A percentile compares a stretch with the other conserved stretches of the same genome.
Evolutionary conservation across 2,329 filamentous ascomycete species (phyloP).

Genomic region (Stagonosporopsis vannaccii): DNA sequence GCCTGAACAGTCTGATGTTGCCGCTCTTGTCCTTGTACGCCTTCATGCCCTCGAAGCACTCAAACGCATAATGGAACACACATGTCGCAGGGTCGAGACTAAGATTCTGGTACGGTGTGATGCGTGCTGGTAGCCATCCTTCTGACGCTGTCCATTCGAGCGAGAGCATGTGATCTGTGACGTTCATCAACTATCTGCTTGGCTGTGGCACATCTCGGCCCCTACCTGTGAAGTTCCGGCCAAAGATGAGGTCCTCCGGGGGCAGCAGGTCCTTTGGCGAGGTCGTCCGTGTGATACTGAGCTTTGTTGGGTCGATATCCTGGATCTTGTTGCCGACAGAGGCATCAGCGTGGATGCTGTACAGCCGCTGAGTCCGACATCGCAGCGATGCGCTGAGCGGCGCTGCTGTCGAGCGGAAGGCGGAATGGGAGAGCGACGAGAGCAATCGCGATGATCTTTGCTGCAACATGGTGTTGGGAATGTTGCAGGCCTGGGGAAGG

Average conservation of each 20-base stretch:
- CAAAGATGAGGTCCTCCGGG: constrained; percentile 86
- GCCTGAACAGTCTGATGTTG: constrained; percentile 85
- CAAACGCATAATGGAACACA: constrained; percentile 98
- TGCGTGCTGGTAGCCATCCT: constrained; percentile 84
- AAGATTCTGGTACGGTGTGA: constrained; percentile 95
- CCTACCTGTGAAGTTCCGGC: constrained; percentile 85
- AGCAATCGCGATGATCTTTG: constrained; percentile 45
- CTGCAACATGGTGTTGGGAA: constrained; percentile 45
- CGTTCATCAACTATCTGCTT: constrained; percentile 16
- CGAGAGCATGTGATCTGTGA: constrained; percentile 91
- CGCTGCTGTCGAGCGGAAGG: constrained; percentile 35
- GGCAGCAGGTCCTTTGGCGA: constrained; percentile 77
- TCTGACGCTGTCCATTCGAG: constrained; percentile 88
- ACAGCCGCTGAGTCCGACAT: constrained; percentile 56
- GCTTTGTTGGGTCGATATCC: constrained; percentile 78
- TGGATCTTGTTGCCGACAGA: constrained; percentile 62
- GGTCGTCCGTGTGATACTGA: constrained; percentile 76
- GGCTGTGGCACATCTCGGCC: constrained; percentile 12
- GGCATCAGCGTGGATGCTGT: constrained; percentile 59
- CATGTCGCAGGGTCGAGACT: constrained; percentile 94
- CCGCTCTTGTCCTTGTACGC: constrained; percentile 90
- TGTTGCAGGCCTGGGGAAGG: constrained; percentile 20
- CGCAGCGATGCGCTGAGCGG: constrained; percentile 51
- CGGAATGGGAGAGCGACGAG: constrained; percentile 41
- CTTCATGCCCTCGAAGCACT: constrained; percentile 99